Evolutionary conservation across 768 basidiomycete genomes (phyloP).

Genomic region (Crepidotus variabilis): DNA sequence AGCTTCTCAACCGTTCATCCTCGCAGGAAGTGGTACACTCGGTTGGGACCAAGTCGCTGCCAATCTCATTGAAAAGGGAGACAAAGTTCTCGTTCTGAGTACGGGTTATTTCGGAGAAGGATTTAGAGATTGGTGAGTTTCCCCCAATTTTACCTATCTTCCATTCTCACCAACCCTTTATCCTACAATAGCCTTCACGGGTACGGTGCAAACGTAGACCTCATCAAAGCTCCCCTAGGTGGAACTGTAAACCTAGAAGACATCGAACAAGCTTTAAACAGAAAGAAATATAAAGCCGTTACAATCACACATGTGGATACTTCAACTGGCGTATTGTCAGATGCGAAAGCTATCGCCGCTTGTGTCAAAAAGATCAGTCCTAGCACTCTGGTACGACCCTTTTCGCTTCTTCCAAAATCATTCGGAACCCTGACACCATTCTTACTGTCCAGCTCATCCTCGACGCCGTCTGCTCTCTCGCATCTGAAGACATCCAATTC

Average conservation of each 20-base stretch:
- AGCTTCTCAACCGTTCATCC: slow-evolving; percentile 84
- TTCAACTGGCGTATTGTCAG: slow-evolving; percentile 83
- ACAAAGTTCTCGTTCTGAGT: slow-evolving; percentile 73
- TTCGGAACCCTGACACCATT: no score
- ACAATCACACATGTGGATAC: slow-evolving; percentile 97
- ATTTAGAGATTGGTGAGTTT: slow-evolving; percentile 75
- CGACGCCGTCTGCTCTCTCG: slow-evolving; percentile 96
- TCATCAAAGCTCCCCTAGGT: slow-evolving; percentile 82
- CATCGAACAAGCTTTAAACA: slow-evolving; percentile 65
- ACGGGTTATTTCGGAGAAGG: slow-evolving; percentile 93
- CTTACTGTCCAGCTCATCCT: slow-evolving; percentile 71
- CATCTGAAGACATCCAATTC: slow-evolving; percentile 91
- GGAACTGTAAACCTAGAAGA: slow-evolving; percentile 60
- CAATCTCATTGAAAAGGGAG: slow-evolving; percentile 80
- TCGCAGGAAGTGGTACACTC: slow-evolving; percentile 94
- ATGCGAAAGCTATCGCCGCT: slow-evolving; percentile 74
- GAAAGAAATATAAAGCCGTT: slow-evolving; percentile 82
- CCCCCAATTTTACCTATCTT: no score
- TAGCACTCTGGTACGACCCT: slow-evolving; percentile 49
- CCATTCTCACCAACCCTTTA: not conserved
- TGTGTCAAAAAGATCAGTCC: slow-evolving; percentile 76
- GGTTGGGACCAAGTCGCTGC: slow-evolving; percentile 95
- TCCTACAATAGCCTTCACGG: slow-evolving; percentile 56
- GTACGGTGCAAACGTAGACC: slow-evolving; percentile 86
- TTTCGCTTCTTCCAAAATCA: no score